Conservation (phyloP, 805 yeast genomes). For the Kockiozyma suomiensis region DNA sequence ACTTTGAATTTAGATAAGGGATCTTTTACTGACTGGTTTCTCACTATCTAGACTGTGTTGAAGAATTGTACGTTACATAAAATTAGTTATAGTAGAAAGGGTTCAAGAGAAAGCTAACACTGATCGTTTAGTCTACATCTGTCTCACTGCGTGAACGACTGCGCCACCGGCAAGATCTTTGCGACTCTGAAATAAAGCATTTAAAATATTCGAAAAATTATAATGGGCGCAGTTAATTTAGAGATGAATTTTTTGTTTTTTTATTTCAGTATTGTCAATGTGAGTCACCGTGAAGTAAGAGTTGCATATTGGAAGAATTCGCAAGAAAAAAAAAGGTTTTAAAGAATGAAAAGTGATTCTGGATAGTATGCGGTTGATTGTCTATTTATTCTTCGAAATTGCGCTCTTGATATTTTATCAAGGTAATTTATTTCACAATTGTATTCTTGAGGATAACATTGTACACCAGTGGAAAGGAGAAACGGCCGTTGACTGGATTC, state of each 20-base stretch:
- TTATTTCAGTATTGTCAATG: not conserved
- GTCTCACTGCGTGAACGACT: constrained; percentile 88
- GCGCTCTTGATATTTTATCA: no score
- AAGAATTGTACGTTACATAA: constrained; percentile 67
- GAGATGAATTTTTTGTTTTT: no score
- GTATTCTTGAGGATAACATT: no score
- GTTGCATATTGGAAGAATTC: not conserved
- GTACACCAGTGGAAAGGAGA: no score
- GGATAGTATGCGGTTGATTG: not conserved
- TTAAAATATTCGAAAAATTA: not conserved
- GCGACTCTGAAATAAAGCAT: constrained; percentile 39
- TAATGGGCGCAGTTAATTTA: not conserved
- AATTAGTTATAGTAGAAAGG: no score
- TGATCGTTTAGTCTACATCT: constrained; percentile 65
- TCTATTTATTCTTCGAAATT: not conserved
- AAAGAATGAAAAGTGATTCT: not conserved
- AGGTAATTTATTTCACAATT: no score
- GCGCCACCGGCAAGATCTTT: constrained; percentile 38
- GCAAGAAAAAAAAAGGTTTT: not conserved
- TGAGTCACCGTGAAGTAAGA: no score
- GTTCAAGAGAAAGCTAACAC: not conserved
- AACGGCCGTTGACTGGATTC: no score
- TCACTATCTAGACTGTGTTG: constrained; percentile 80
- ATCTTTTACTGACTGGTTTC: no score
- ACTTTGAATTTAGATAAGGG: no score